Percentiles rank a stretch among this genome's conserved stretches.
These are phyloP conservation scores for Yarrowia bubula DNA, from an alignment of 805 yeast genomes.

Conservation along the genomic window DNA sequence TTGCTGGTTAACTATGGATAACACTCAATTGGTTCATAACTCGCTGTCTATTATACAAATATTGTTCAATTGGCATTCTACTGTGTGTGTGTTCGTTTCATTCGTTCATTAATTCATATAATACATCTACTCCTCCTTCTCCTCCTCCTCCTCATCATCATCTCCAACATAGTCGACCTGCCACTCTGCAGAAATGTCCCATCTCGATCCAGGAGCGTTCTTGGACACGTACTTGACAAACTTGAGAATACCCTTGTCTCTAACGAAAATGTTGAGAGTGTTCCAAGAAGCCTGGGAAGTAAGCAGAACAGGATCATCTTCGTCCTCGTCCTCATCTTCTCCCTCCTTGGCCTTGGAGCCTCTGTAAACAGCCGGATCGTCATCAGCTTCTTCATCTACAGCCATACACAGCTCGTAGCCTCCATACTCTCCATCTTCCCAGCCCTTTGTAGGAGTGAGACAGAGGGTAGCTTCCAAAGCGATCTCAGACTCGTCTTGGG, in stretches of 20 bases:
- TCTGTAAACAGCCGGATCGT: slow-evolving; percentile 82
- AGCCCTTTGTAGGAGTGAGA: slow-evolving; percentile 76
- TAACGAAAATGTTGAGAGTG: slow-evolving; percentile 65
- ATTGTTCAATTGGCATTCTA: no score
- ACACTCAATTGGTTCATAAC: no score
- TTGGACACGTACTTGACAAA: slow-evolving; percentile 89
- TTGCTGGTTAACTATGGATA: no score
- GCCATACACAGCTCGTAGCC: slow-evolving; percentile 92
- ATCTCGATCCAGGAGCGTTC: slow-evolving; percentile 84
- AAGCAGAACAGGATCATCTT: slow-evolving; percentile 72
- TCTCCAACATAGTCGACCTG: slow-evolving; percentile 54
- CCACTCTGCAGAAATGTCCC: slow-evolving; percentile 88
- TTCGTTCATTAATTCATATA: neutral
- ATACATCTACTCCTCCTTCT: neutral
- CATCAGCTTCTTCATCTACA: slow-evolving; percentile 46
- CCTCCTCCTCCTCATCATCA: slow-evolving; percentile 42
- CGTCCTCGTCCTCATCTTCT: slow-evolving; percentile 58
- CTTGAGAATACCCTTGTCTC: slow-evolving; percentile 84
- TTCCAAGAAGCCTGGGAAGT: slow-evolving; percentile 86
- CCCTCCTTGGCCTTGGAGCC: slow-evolving; percentile 45
- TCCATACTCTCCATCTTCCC: slow-evolving; percentile 87
- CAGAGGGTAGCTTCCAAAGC: slow-evolving; percentile 76
- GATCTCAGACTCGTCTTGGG: slow-evolving; percentile 38
- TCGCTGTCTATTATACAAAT: no score
- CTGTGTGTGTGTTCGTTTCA: no score